Base-by-base conservation (phyloP, 495 filamentous ascomycete species). In the Xylaria cubensis region DNA sequence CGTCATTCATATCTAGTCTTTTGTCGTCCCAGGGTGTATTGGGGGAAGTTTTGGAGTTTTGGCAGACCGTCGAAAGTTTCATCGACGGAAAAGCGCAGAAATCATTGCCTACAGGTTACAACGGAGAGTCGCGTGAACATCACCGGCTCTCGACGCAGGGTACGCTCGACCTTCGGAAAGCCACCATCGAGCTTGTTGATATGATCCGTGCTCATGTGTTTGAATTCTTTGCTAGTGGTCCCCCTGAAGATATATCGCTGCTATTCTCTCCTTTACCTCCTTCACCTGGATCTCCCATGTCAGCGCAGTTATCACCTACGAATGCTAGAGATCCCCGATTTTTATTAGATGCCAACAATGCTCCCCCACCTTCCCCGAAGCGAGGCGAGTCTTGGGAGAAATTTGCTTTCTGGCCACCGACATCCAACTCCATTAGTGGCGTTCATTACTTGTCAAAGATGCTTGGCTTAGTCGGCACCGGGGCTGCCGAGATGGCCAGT, bases 401-500 rank as follows among this genome's bases (percentile, higher is more conserved):
- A 58, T 98, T 92, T 82, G 95, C 96, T 0, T 99, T 99, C 81
- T 97, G 97, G 93, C 94, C 97, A 2, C 96, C 96, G 0, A 91
- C 92, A 75, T 92, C 94, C 6, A 98, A 97, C 76, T 94, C 94
- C 0, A 81, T 99, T 19, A 93, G 94, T 73, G 95, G 92, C 10
- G 91, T 94, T 8, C 88, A 97, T 78, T 97, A 97, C 75, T 87
- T 99, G 15, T 86, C 89, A 50, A 93, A 92, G 79, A 91, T 96
- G 74, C 85, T 98, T 9, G 86, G 88, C 4, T 84, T 97, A 17
- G 88, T 98, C 24, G 94, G 95, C 24, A 90, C 88, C 2, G 96
- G 94, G 1, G 94, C 94, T 0, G 91, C 92, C 61, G 94, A 97
- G 76, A 92, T 98, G 90, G 92, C 93, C 4, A 86, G 90, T 0